Conservation (phyloP, 768 basidiomycete species). For the Rhodosporidiobolus sp. region DNA sequence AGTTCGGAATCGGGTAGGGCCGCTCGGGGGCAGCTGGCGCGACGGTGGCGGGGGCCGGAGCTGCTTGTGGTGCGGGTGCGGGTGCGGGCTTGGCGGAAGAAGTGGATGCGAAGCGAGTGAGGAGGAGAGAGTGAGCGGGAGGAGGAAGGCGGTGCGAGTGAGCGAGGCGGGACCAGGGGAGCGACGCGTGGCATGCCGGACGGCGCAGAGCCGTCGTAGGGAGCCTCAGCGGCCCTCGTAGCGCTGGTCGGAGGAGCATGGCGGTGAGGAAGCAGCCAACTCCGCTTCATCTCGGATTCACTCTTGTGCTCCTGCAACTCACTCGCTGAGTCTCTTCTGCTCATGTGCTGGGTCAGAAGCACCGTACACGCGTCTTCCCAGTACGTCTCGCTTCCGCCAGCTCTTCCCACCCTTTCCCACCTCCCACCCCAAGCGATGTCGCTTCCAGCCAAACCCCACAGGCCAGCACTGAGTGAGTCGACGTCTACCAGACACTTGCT, state of each 20-base stretch:
- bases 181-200: neutral
- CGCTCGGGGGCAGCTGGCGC: neutral
- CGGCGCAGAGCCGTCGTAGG: neutral
- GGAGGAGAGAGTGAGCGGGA: neutral
- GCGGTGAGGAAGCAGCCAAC: neutral
- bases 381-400: too few relatives aligned
- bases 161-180: neutral
- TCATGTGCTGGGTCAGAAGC: too few relatives aligned
- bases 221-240: neutral
- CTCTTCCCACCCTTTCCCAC: too few relatives aligned
- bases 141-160: neutral
- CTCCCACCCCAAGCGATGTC: too few relatives aligned
- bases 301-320: too few relatives aligned
- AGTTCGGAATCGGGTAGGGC: conserved; percentile 17
- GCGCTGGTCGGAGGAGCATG: neutral
- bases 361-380: too few relatives aligned
- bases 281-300: too few relatives aligned
- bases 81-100: neutral
- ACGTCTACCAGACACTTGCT: too few relatives aligned
- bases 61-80: neutral
- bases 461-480: too few relatives aligned
- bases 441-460: too few relatives aligned
- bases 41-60: neutral
- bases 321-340: too few relatives aligned
- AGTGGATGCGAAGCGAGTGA: neutral